Evolutionary conservation across 371 early-diverging fungal genomes (phyloP).

Genomic region (Apophysomyces elegans): DNA sequence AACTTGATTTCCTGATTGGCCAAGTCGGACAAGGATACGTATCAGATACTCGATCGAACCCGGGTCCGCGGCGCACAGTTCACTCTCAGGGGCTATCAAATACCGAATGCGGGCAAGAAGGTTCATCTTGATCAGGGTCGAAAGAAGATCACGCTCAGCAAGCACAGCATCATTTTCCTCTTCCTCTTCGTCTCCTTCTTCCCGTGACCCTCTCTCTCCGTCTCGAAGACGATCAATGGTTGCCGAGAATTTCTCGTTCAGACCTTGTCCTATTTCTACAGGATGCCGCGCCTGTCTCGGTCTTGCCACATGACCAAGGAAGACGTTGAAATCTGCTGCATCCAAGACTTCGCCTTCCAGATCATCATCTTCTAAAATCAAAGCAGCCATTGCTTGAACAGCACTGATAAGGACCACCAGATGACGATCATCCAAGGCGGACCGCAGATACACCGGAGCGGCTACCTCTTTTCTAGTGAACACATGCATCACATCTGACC

Average conservation of each 20-base stretch:
- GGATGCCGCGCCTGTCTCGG: constrained; percentile 13
- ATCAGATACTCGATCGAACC: constrained; percentile 48
- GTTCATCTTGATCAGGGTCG: constrained; percentile 61
- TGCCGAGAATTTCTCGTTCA: constrained; percentile 25
- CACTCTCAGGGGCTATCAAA: constrained; percentile 41
- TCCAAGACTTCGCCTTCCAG: constrained; percentile 27
- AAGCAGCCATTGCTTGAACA: constrained; percentile 52
- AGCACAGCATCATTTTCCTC: constrained; percentile 46
- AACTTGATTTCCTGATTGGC: constrained; percentile 44
- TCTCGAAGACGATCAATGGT: constrained; percentile 14
- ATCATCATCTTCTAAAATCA: constrained; percentile 34
- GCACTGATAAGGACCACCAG: constrained; percentile 62
- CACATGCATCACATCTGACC: constrained; percentile 38
- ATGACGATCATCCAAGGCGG: constrained; percentile 70
- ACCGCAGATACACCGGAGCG: constrained; percentile 56
- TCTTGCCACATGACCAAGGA: constrained; percentile 30
- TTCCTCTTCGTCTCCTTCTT: constrained; percentile 23
- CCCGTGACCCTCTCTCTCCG: not conserved
- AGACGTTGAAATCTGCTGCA: constrained; percentile 26
- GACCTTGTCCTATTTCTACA: constrained; percentile 20
- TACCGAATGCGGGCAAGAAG: constrained; percentile 61
- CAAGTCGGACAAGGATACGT: constrained; percentile 51
- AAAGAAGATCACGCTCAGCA: constrained; percentile 55
- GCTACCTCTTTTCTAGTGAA: constrained; percentile 45
- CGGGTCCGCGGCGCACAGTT: constrained; percentile 42